Conservation (phyloP, 768 basidiomycete genomes). For the Pulveroboletus frians region DNA sequence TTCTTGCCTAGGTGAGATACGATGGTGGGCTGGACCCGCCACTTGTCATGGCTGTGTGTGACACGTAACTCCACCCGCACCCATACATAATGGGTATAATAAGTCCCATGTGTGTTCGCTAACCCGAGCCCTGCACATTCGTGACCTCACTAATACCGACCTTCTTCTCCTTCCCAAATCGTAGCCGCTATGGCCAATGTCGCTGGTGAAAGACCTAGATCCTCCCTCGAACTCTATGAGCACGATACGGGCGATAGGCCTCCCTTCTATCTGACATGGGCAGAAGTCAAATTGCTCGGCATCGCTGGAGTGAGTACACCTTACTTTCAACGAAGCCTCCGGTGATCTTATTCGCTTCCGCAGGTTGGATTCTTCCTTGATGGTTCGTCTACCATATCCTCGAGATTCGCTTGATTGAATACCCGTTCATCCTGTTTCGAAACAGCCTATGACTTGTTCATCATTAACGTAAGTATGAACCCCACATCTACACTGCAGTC, state of each 20-base stretch:
- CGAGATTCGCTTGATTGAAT: neutral
- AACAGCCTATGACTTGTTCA: constrained; percentile 64
- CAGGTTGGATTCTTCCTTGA: constrained; percentile 71
- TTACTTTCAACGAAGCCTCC: neutral
- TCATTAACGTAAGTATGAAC: constrained; percentile 50
- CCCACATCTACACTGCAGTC: neutral
- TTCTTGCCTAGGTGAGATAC: neutral
- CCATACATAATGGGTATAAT: constrained; percentile 3
- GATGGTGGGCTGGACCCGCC: neutral
- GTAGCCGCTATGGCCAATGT: constrained; percentile 10
- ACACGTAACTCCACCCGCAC: neutral
- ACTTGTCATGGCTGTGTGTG: neutral
- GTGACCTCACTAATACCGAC: neutral
- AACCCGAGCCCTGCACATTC: neutral
- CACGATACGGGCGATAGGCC: constrained; percentile 28
- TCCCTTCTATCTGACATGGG: constrained; percentile 36
- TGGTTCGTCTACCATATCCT: constrained; percentile 36
- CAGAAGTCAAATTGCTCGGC: constrained; percentile 56
- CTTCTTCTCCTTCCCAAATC: neutral
- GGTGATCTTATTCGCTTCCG: neutral
- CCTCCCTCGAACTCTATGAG: constrained; percentile 27
- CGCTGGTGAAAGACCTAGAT: neutral
- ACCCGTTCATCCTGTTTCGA: constrained; percentile 3
- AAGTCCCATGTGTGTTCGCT: neutral
- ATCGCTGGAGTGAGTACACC: constrained; percentile 50